Conservation (phyloP, 129 eudicot genomes). For the Centaurea solstitialis region DNA sequence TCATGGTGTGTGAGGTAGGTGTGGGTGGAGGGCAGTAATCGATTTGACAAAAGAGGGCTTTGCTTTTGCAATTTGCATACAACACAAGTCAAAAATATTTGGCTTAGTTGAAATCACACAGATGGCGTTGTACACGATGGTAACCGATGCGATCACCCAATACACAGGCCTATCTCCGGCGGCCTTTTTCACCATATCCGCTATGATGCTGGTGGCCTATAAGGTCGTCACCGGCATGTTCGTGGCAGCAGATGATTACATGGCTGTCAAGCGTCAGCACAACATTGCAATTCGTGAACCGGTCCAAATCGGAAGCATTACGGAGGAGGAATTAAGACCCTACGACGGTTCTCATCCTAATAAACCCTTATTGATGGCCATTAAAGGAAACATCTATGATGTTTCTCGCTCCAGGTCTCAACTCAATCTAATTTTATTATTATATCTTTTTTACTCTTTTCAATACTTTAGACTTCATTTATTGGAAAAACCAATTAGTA, state of each 20-base stretch:
- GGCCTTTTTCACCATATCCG: conserved; percentile 64
- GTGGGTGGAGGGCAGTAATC: not conserved
- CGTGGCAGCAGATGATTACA: conserved; percentile 64
- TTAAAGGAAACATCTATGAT: conserved; percentile 85
- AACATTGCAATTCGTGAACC: conserved; percentile 52
- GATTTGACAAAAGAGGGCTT: not conserved
- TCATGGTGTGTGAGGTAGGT: no score
- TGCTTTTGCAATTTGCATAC: no score
- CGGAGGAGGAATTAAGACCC: conserved; percentile 60
- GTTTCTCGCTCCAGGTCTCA: conserved; percentile 80
- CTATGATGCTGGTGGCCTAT: conserved; percentile 59
- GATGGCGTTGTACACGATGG: conserved; percentile 32
- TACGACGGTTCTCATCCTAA: conserved; percentile 75
- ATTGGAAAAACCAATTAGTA: no score
- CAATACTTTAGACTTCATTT: not conserved
- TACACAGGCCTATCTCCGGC: conserved; percentile 83
- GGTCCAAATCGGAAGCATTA: conserved; percentile 68
- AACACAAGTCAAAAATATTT: not conserved
- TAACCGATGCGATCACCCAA: conserved; percentile 39
- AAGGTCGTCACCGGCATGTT: conserved; percentile 68
- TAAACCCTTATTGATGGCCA: conserved; percentile 87
- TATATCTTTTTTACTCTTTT: not conserved
- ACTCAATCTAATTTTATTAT: not conserved
- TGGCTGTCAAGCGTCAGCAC: conserved; percentile 54
- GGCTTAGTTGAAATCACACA: not conserved